Base-by-base conservation (phyloP, 2,329 filamentous ascomycete species). In the Fusarium dlaminii region DNA sequence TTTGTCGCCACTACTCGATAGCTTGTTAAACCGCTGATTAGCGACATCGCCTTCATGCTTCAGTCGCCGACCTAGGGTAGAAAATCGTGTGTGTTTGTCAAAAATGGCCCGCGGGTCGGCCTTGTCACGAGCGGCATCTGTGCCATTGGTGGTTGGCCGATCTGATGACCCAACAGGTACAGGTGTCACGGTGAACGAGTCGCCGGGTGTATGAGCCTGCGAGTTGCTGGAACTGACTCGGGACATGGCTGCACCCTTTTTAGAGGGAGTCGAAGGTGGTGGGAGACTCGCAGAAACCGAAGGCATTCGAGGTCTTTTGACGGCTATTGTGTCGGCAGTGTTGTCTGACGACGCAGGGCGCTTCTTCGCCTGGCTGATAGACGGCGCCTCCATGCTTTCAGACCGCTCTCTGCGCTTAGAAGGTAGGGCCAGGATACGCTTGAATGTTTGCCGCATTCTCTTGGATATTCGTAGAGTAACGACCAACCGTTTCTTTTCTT, bases 201-300 rank as follows among this genome's bases (percentile, higher is more conserved):
- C 85, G 27, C 87, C 86, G 1, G 88, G 88, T 1, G 88, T 90
- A 46, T 86, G 82, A 13, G 83, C 84, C 67, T 87, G 82, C 2
- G 88, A 90, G 75, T 86, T 88, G 77, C 80, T 88, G 2, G 88
- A 89, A 57, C 86, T 83, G 39, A 86, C 87, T 8, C 88, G 86
- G 10, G 85, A 87, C 87, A 89, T 89, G 63, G 86, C 79, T 4
- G 84, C 82, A 4, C 83, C 81, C 63, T 84, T 88, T 70, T 86
- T 89, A 15, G 87, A 84, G 0, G 88, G 88, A 1, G 88, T 90
- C 5, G 86, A 85, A 1, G 87, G 86, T 4, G 81, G 79, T 20
- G 82, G 75, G 20, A 82, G 74, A 43, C 78, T 79, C 20, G 65
- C 58, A 36, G 80, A 75, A 32, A 83, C 76, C 11, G 88, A 87